phyloP scores from a whole-genome alignment of 257 asterid species.

The Schizonepeta tenuifolia region DNA sequence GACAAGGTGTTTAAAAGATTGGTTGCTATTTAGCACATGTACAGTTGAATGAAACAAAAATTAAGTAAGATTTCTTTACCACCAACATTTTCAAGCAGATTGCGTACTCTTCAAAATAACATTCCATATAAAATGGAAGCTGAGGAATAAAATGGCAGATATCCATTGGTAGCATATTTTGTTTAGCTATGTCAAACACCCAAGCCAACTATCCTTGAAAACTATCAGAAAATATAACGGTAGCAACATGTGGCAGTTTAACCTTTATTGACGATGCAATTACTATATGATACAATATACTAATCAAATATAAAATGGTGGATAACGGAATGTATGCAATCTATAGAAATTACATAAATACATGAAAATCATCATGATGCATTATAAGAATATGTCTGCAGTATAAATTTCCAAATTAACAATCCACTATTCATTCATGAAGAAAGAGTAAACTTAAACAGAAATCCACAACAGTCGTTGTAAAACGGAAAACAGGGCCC shows the following conservation, averaged over 20 bases:
- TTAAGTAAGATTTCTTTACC: neutral
- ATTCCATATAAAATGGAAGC: neutral
- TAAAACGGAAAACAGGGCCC: neutral
- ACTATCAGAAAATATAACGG: neutral
- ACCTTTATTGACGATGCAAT: neutral
- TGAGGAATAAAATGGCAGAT: neutral
- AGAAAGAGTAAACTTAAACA: neutral
- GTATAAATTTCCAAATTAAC: neutral
- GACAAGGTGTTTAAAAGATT: neutral
- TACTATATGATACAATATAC: too few species aligned
- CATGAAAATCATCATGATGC: neutral
- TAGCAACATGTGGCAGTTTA: slow-evolving; percentile 1
- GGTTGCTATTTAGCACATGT: too few species aligned
- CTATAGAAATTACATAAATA: slow-evolving; percentile 1
- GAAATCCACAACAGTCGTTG: neutral
- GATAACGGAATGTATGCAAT: neutral
- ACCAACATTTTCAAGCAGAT: neutral
- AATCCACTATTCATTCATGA: neutral
- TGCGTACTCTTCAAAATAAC: neutral
- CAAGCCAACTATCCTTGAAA: slow-evolving; percentile 10
- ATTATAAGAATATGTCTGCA: neutral
- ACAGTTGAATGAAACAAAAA: neutral
- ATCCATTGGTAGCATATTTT: neutral
- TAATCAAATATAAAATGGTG: neutral
- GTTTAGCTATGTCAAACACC: neutral